Evolutionary conservation across 1,139 yeast genomes (phyloP), one percentile per base, ranked within the genome.

Genomic region (Suhomyces chickasaworum): DNA sequence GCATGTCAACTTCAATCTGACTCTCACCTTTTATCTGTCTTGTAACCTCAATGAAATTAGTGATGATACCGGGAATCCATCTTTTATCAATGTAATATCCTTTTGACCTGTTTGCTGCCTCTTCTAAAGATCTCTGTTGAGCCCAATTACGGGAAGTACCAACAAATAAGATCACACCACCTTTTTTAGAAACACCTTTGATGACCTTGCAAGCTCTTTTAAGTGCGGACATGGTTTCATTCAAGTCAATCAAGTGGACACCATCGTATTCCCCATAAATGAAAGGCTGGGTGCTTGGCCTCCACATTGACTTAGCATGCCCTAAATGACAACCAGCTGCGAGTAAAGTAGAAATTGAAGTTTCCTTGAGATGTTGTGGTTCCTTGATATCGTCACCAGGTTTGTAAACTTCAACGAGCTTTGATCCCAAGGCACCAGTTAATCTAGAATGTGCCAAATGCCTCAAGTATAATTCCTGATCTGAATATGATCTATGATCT

Each of bases 241-340:
- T 93, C 55, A 91, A 75, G 64, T 91, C 96, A 57, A 93, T 91
- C 50, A 93, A 80, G 64, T 90, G 96, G 47, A 93, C 78, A 13
- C 95, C 97, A 53, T 89, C 84, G 56, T 95, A 89, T 54, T 80
- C 85, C 48, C 98, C 99, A 60, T 86, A 86, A 43, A 93, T 79
- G 64, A 77, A 93, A 10, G 95, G 95, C 65, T 90, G 95, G 38
- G 91, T 88, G 30, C 86, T 79, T n/a, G 93, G 83, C 57, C 96
- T 83, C 80, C 88, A 86, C 55, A 85, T 71, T 4, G 88, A 74
- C 32, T 84, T 86, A 4, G 96, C 80, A 60, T 93, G 97, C 23
- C 99, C 99, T 56, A 93, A 73, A 66, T 93, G 99, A 43, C 93
- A 93, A 38, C 97, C 98, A 0, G 98, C 89, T 4, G 97, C 95